Percentiles rank a stretch among this genome's conserved stretches.
Conservation (phyloP, 2,329 filamentous ascomycete species). For the Diaporthe velutina region DNA sequence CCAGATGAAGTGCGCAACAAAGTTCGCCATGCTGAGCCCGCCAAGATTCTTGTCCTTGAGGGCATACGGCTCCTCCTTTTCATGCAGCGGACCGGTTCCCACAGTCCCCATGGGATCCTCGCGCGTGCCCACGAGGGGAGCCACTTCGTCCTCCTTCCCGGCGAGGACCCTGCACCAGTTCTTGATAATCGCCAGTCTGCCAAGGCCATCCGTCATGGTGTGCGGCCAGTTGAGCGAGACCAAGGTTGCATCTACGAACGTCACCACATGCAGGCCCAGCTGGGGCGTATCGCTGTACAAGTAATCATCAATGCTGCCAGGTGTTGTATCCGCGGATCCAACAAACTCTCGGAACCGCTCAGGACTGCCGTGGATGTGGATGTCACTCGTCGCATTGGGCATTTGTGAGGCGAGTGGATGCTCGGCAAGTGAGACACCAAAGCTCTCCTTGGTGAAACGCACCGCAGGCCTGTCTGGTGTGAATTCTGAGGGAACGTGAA, state of each 20-base stretch:
- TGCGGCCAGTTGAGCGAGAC: slow-evolving; percentile 62
- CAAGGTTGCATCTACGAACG: slow-evolving; percentile 64
- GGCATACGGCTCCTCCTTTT: slow-evolving; percentile 46
- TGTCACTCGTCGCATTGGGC: slow-evolving; percentile 48
- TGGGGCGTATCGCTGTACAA: slow-evolving; percentile 57
- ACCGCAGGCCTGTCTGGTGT: slow-evolving; percentile 53
- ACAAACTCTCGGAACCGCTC: slow-evolving; percentile 46
- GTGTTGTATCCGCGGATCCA: slow-evolving; percentile 44
- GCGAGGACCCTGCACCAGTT: slow-evolving; percentile 61
- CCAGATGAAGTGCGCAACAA: slow-evolving; percentile 51
- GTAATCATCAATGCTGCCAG: slow-evolving; percentile 53
- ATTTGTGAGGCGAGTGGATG: slow-evolving; percentile 56
- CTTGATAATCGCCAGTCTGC: slow-evolving; percentile 55
- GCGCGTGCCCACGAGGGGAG: slow-evolving; percentile 49
- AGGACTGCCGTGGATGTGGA: slow-evolving; percentile 47
- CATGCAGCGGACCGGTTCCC: slow-evolving; percentile 38
- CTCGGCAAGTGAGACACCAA: slow-evolving; percentile 53
- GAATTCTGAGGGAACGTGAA: slow-evolving; percentile 50
- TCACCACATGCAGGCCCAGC: slow-evolving; percentile 60
- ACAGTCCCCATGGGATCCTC: slow-evolving; percentile 52
- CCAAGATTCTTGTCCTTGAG: slow-evolving; percentile 45
- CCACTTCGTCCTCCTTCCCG: slow-evolving; percentile 56
- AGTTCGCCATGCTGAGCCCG: slow-evolving; percentile 47
- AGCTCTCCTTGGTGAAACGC: slow-evolving; percentile 52
- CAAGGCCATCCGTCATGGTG: slow-evolving; percentile 61